phyloP scores from a whole-genome alignment of 2,329 filamentous ascomycete genomes.

The Neofusicoccum sp. region DNA sequence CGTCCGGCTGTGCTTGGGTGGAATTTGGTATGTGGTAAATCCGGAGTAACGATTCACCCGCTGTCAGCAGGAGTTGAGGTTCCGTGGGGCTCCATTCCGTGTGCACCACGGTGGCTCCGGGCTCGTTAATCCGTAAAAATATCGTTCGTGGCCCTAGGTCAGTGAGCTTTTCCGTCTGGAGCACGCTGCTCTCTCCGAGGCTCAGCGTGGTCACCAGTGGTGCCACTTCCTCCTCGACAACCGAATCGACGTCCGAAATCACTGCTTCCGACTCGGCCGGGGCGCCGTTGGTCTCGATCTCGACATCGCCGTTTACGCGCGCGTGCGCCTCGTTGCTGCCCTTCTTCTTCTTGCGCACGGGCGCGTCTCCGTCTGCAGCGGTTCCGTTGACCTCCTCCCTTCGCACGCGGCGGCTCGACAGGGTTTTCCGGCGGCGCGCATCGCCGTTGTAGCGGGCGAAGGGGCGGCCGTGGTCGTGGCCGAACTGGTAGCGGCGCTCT shows the following conservation, averaged over 20 bases:
- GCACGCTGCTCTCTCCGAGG: slow-evolving; percentile 37
- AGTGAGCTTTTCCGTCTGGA: slow-evolving; percentile 36
- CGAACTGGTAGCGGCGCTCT: slow-evolving; percentile 36
- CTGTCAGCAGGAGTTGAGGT: slow-evolving; percentile 32
- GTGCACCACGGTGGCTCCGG: slow-evolving; percentile 29
- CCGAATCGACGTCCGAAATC: slow-evolving; percentile 38
- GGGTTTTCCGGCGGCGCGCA: slow-evolving; percentile 21
- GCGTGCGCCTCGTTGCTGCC: slow-evolving; percentile 26
- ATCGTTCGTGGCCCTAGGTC: slow-evolving; percentile 33
- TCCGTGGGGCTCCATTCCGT: slow-evolving; percentile 37
- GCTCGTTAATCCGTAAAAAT: slow-evolving; percentile 27
- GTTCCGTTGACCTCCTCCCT: slow-evolving; percentile 19
- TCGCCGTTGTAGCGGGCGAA: slow-evolving; percentile 39
- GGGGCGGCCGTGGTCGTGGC: slow-evolving; percentile 38
- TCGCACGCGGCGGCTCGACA: slow-evolving; percentile 14
- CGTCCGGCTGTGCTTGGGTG: slow-evolving; percentile 10
- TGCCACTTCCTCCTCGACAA: slow-evolving; percentile 37
- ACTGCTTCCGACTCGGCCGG: slow-evolving; percentile 36
- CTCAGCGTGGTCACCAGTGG: slow-evolving; percentile 35
- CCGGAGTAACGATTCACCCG: slow-evolving; percentile 36
- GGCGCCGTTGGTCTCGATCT: slow-evolving; percentile 41
- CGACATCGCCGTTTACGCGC: slow-evolving; percentile 49
- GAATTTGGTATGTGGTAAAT: slow-evolving; percentile 31
- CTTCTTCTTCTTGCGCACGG: slow-evolving; percentile 34
- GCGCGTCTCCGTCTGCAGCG: slow-evolving; percentile 36